Conservation (phyloP, 2,329 filamentous ascomycete species). For the Calonectria fujianensis region DNA sequence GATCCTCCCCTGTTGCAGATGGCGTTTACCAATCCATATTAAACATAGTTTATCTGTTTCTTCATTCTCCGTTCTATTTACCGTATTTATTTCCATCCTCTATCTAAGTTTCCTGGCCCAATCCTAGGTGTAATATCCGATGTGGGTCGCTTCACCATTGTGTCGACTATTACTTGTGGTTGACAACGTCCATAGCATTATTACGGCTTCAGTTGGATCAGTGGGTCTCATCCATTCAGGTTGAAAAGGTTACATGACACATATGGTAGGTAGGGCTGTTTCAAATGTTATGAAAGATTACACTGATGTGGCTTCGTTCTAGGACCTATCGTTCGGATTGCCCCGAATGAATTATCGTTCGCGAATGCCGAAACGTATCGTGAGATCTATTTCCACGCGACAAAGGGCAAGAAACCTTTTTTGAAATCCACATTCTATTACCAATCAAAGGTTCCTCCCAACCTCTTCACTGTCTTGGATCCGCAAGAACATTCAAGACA, state of each 20-base stretch:
- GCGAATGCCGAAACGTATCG: constrained; percentile 37
- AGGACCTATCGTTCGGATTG: constrained; percentile 44
- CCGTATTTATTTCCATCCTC: constrained; percentile 45
- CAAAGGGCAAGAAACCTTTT: constrained; percentile 35
- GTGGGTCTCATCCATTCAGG: background rate
- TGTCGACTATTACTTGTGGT: too few species aligned
- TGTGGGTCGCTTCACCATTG: too few species aligned
- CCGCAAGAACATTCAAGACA: constrained; percentile 37
- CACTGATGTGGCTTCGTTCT: background rate
- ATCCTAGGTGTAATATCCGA: constrained; percentile 46
- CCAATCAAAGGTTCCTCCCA: background rate
- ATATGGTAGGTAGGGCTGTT: constrained; percentile 34
- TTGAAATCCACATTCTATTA: constrained; percentile 43
- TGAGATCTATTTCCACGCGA: constrained; percentile 46
- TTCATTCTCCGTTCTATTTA: constrained; percentile 39
- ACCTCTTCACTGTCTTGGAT: constrained; percentile 35
- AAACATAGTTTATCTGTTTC: too few species aligned
- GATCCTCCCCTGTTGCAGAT: too few species aligned
- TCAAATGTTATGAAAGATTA: too few species aligned
- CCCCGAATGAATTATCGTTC: constrained; percentile 47
- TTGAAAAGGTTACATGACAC: constrained; percentile 35
- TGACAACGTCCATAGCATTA: background rate
- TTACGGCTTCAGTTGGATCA: constrained; percentile 29
- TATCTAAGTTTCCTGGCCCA: constrained; percentile 50
- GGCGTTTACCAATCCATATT: too few species aligned